Percentiles rank a stretch among this genome's conserved stretches.
Conservation (phyloP, 768 basidiomycete species). For the Gloeophyllum trabeum region DNA sequence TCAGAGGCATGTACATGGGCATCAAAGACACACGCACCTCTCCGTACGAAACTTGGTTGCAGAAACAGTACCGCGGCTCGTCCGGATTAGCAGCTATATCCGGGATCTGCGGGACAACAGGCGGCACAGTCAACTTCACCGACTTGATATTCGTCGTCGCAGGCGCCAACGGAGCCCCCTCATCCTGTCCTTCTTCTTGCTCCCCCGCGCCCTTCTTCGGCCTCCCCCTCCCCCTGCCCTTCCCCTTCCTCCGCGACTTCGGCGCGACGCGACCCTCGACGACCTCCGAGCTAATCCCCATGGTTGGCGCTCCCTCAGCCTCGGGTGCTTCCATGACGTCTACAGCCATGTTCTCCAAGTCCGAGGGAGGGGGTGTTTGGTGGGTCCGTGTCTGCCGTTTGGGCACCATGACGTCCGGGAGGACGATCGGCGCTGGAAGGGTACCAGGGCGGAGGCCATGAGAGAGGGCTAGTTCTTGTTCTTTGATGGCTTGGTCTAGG, state of each 20-base stretch:
- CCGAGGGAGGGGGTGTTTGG: constrained; percentile 31
- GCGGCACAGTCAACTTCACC: constrained; percentile 27
- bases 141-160: constrained; percentile 10
- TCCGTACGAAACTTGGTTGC: constrained; percentile 71
- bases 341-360: constrained; percentile 7
- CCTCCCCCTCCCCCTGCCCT: constrained; percentile 12
- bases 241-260: background rate
- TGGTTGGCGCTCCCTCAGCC: background rate
- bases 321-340: background rate
- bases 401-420: constrained; percentile 53
- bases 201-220: constrained; percentile 13
- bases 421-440: constrained; percentile 39
- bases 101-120: too few relatives aligned
- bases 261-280: background rate
- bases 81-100: too few relatives aligned
- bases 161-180: constrained; percentile 9
- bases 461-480: constrained; percentile 44
- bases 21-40: constrained; percentile 35
- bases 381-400: constrained; percentile 32
- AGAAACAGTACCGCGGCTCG: constrained; percentile 73
- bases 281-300: background rate
- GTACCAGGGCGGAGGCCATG: constrained; percentile 43
- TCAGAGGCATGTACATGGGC: background rate
- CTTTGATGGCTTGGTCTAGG: constrained; percentile 63
- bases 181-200: background rate